Base-by-base conservation (phyloP, 805 yeast species). In the Yamadazyma tumulicola region DNA sequence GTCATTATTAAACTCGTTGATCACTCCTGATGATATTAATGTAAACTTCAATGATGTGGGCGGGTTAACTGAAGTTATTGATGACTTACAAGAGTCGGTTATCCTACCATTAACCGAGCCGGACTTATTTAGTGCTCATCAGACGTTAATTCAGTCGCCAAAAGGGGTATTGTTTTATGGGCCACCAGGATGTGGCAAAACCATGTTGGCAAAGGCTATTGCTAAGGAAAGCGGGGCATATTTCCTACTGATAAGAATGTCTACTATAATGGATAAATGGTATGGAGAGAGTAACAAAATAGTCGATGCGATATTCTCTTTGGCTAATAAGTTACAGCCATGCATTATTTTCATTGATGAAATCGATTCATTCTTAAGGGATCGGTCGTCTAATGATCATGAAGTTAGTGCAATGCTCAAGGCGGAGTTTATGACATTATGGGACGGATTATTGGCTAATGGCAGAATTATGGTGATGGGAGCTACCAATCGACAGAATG, bases 161-260 rank as follows among this genome's bases (percentile, higher is more conserved):
- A 88, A 86, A 52, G 98, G 98, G 26, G 97, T 91, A 3, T 63
- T 91, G 30, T 66, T 93, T 14, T 93, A 93, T 57, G 99, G 99
- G 0, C 99, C 97, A 3, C 97, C 97, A 0, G 97, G 97, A 0
- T 91, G 97, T 58, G 97, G 97, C 36, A 91, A 91, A 61, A 91
- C 97, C 3, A 86, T 91, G 96, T 67, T 91, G 48, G 97, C 97
- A 7, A 91, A 89, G 59, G 97, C 97, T 0, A 72, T 91, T 24
- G 97, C 97, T 1, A 74, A 78, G 37, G 96, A 89, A 57, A 81
- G 94, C 46, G 87, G 86, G 1, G 97, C 97, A 0, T 87, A 81
- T 48, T 91, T 91, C 61, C 74, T 91, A 32, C 87, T 89, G 49
- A 83, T 91, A 33, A 74, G 95, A 57, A 85, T 91, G 94, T 87